Conservation (phyloP, 1,139 yeast species). For the Scheffersomyces stambukii region DNA sequence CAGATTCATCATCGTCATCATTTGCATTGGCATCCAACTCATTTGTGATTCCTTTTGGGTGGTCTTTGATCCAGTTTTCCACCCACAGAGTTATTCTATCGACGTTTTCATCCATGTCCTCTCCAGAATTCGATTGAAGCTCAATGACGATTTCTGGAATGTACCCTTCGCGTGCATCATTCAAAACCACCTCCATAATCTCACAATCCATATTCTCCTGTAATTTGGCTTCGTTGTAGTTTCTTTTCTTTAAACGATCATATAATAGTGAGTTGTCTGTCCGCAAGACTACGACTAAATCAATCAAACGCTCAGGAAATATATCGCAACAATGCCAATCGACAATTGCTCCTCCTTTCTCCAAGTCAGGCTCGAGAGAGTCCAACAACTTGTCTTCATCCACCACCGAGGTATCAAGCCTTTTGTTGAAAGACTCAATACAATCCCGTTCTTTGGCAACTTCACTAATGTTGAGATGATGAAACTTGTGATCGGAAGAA, state of each 20-base stretch:
- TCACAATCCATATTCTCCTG: slow-evolving; percentile 95
- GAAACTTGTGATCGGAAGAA: slow-evolving; percentile 21
- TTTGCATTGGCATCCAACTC: slow-evolving; percentile 5
- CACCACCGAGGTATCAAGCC: slow-evolving; percentile 79
- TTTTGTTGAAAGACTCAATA: slow-evolving; percentile 81
- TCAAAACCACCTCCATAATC: slow-evolving; percentile 87
- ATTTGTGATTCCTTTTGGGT: slow-evolving; percentile 38
- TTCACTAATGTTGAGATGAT: slow-evolving; percentile 70
- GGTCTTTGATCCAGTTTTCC: slow-evolving; percentile 59
- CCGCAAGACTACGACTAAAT: slow-evolving; percentile 82
- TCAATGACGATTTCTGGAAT: slow-evolving; percentile 79
- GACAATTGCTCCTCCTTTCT: slow-evolving; percentile 77
- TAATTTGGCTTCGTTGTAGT: slow-evolving; percentile 74
- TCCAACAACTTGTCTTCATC: slow-evolving; percentile 90
- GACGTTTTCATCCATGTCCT: slow-evolving; percentile 76
- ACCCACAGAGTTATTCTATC: slow-evolving; percentile 74
- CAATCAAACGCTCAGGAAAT: slow-evolving; percentile 90
- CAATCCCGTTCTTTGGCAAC: slow-evolving; percentile 76
- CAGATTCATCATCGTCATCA: slow-evolving; percentile 5
- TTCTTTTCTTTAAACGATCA: slow-evolving; percentile 71
- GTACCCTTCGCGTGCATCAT: slow-evolving; percentile 83
- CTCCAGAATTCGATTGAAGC: slow-evolving; percentile 64
- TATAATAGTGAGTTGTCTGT: slow-evolving; percentile 68
- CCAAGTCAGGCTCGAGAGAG: slow-evolving; percentile 70
- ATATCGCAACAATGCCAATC: slow-evolving; percentile 99